A percentile compares a stretch with the other conserved stretches of the same genome.
Conservation (phyloP, 345 rosid genomes). For the Syzygium aqueum region DNA sequence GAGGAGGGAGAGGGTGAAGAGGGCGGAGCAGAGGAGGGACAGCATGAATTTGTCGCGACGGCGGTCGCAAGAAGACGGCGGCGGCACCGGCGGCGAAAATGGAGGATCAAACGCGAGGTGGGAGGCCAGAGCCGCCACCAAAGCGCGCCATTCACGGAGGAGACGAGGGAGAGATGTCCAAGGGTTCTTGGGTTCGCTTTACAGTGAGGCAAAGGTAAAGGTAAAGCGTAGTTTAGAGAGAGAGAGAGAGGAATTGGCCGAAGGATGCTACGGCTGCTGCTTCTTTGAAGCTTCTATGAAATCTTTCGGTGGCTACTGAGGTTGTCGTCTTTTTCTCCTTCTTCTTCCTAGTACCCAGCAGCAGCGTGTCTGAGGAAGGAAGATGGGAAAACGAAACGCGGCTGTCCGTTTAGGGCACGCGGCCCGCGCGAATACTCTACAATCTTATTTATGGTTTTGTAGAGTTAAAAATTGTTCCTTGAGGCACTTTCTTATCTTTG, state of each 20-base stretch:
- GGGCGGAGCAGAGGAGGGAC: constrained; percentile 13
- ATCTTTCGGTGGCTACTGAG: neutral
- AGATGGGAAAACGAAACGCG: neutral
- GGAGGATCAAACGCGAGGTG: neutral
- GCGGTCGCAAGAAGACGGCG: neutral
- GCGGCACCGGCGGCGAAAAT: neutral
- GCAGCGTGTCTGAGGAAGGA: neutral
- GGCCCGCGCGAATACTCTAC: too few species aligned
- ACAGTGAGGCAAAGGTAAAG: neutral
- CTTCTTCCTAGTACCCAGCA: neutral
- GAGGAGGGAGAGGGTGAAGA: constrained; percentile 32
- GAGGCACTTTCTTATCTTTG: too few species aligned
- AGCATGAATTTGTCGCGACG: neutral
- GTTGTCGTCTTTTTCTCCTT: neutral
- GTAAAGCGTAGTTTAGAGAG: neutral
- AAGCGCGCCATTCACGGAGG: neutral
- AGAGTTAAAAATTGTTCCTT: too few species aligned
- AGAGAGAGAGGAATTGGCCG: neutral
- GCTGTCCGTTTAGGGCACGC: too few species aligned
- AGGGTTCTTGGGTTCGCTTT: neutral
- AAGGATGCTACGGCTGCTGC: neutral
- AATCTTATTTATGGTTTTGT: too few species aligned
- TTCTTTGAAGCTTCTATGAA: neutral
- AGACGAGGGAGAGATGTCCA: neutral
- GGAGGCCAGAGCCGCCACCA: neutral